phyloP scores from a whole-genome alignment of 192 early-diverging fungal genomes.

The Entomortierella chlamydospora region DNA sequence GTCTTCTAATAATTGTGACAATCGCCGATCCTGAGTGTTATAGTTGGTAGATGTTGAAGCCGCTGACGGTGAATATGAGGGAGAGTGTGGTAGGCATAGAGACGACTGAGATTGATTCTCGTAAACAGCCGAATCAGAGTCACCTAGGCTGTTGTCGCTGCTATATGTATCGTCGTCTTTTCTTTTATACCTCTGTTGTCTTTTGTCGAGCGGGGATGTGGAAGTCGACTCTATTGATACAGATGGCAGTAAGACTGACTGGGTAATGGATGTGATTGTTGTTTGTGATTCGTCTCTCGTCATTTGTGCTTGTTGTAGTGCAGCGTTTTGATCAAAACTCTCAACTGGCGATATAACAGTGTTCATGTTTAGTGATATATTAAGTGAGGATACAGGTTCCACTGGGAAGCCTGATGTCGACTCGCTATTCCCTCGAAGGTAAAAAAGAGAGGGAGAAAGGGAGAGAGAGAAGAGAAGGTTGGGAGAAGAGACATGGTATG shows the following conservation, averaged over 20 bases:
- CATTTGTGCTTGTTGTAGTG: too few relatives aligned
- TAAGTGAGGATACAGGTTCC: too few relatives aligned
- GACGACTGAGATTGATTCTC: neutral
- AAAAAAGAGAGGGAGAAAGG: neutral
- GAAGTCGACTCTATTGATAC: constrained; percentile 13
- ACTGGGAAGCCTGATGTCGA: too few relatives aligned
- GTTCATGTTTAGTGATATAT: too few relatives aligned
- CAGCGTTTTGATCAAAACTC: too few relatives aligned
- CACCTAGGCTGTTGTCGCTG: neutral
- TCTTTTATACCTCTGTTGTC: neutral
- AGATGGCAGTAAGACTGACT: constrained; percentile 1
- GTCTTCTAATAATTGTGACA: constrained; percentile 2
- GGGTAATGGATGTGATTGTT: neutral
- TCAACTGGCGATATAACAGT: too few relatives aligned
- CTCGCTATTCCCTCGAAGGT: too few relatives aligned
- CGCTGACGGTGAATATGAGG: neutral
- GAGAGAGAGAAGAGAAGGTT: neutral
- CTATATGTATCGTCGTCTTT: neutral
- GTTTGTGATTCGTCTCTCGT: too few relatives aligned
- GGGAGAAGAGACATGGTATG: too few relatives aligned
- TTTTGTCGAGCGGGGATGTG: neutral
- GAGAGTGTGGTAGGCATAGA: neutral
- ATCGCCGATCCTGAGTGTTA: neutral
- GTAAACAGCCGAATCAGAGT: neutral
- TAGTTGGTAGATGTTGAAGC: constrained; percentile 4